These are phyloP conservation scores for Arabidopsis arenosa DNA, from an alignment of 345 rosid species.

Conservation along the genomic window DNA sequence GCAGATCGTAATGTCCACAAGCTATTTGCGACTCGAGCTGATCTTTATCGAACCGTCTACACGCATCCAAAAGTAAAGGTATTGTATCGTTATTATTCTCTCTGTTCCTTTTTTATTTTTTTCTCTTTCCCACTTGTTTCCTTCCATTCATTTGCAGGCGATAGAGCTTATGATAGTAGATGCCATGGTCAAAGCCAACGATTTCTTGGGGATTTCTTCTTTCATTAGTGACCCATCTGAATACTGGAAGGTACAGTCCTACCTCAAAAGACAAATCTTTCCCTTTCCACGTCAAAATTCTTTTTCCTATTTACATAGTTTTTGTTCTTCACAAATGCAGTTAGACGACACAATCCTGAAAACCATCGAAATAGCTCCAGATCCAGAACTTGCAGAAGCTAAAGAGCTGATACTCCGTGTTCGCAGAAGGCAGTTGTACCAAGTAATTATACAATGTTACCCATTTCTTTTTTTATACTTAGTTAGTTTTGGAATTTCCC, in stretches of 20 bases:
- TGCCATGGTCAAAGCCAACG: conserved; percentile 81
- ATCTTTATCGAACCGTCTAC: conserved; percentile 90
- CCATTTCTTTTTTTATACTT: neutral
- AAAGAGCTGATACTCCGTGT: conserved; percentile 80
- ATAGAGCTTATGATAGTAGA: conserved; percentile 91
- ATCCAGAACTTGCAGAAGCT: conserved; percentile 75
- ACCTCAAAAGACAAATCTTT: conserved; percentile 6
- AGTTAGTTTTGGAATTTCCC: neutral
- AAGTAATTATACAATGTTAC: conserved; percentile 53
- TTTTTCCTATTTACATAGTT: neutral
- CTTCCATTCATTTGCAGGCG: conserved; percentile 59
- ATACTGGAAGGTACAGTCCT: conserved; percentile 82
- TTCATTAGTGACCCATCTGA: conserved; percentile 71
- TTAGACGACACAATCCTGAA: conserved; percentile 86
- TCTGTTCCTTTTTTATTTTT: neutral
- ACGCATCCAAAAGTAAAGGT: conserved; percentile 98
- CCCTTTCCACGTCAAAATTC: neutral
- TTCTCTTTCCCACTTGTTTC: conserved; percentile 7
- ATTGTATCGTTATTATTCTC: conserved; percentile 11
- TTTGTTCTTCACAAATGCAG: conserved; percentile 51
- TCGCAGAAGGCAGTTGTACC: conserved; percentile 84
- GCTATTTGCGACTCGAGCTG: conserved; percentile 90
- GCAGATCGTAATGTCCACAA: conserved; percentile 83
- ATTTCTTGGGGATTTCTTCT: conserved; percentile 64
- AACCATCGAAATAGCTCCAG: conserved; percentile 79